Evolutionary conservation across 179 eudicot genomes (phyloP).

Genomic region (Drosera spatulata): DNA sequence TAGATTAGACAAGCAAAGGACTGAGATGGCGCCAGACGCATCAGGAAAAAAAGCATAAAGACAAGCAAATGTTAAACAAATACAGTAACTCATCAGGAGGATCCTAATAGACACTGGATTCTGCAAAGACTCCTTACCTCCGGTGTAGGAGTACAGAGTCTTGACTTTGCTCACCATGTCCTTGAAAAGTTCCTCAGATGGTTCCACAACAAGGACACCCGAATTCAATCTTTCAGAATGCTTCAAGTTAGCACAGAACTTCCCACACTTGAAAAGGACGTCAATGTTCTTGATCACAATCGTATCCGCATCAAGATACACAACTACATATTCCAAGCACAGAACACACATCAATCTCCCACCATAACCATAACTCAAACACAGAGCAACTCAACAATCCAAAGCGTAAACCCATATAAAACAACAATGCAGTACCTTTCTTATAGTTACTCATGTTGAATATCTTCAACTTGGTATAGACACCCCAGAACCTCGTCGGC

Average conservation of each 20-base stretch:
- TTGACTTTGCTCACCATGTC: slow-evolving; percentile 87
- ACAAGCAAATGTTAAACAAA: too few relatives aligned
- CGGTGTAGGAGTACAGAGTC: slow-evolving; percentile 79
- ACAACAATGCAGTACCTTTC: slow-evolving; percentile 42
- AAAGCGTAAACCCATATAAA: too few relatives aligned
- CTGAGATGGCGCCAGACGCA: too few relatives aligned
- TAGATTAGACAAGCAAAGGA: neutral
- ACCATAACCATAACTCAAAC: neutral
- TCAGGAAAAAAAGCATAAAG: too few relatives aligned
- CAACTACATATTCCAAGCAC: slow-evolving; percentile 42
- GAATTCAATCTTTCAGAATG: slow-evolving; percentile 97
- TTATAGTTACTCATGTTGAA: slow-evolving; percentile 86
- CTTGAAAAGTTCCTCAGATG: slow-evolving; percentile 63
- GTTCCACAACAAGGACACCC: slow-evolving; percentile 95
- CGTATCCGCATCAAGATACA: slow-evolving; percentile 99
- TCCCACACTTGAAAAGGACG: slow-evolving; percentile 80
- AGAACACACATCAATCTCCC: neutral
- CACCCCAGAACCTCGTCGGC: slow-evolving; percentile 96
- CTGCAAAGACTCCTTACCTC: slow-evolving; percentile 42
- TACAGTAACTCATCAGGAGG: too few relatives aligned
- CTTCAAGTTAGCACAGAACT: slow-evolving; percentile 94
- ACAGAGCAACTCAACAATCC: neutral
- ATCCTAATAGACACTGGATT: too few relatives aligned
- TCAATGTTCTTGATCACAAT: slow-evolving; percentile 86
- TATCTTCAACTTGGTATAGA: slow-evolving; percentile 93